Evolutionary conservation across 371 early-diverging fungal genomes (phyloP).

Genomic region (Nematocida sp.): DNA sequence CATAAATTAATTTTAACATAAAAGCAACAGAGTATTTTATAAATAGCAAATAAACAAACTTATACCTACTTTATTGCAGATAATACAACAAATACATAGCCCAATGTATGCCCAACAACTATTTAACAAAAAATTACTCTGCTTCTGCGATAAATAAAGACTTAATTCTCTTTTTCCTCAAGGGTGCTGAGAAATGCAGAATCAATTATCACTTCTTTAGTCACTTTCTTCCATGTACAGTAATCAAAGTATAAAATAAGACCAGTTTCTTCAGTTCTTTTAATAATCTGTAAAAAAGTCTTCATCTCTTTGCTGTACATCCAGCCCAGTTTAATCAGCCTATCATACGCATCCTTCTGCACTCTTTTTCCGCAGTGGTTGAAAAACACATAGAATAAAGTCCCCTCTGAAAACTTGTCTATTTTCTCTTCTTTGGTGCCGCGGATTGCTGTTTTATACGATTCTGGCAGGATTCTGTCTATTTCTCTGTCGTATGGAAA

Average conservation of each 20-base stretch:
- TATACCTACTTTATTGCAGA: too few relatives aligned
- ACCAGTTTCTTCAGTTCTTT: slow-evolving; percentile 15
- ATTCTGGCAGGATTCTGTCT: slow-evolving; percentile 51
- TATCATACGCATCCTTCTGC: slow-evolving; percentile 44
- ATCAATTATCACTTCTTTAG: slow-evolving; percentile 51
- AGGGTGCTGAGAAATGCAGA: slow-evolving; percentile 50
- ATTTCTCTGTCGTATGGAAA: slow-evolving; percentile 45
- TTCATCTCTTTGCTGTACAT: slow-evolving; percentile 54
- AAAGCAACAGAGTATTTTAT: too few relatives aligned
- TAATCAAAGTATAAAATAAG: slow-evolving; percentile 57
- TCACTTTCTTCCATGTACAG: slow-evolving; percentile 59
- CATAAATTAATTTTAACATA: too few relatives aligned
- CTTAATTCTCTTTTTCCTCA: slow-evolving; percentile 8
- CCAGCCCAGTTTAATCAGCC: slow-evolving; percentile 47
- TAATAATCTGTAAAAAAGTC: slow-evolving; percentile 54
- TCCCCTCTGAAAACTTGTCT: slow-evolving; percentile 58
- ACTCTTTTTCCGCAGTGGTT: slow-evolving; percentile 52
- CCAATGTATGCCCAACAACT: too few relatives aligned
- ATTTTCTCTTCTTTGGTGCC: slow-evolving; percentile 54
- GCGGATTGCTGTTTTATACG: slow-evolving; percentile 40
- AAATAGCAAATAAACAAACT: too few relatives aligned
- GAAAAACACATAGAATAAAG: slow-evolving; percentile 57
- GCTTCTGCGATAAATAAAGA: background rate
- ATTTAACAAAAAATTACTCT: too few relatives aligned
- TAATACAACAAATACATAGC: too few relatives aligned